Percentiles rank a stretch among this genome's conserved stretches.
Evolutionary conservation across 2,329 filamentous ascomycete species (phyloP).

Genomic region (Colletotrichum euphorbiae): DNA sequence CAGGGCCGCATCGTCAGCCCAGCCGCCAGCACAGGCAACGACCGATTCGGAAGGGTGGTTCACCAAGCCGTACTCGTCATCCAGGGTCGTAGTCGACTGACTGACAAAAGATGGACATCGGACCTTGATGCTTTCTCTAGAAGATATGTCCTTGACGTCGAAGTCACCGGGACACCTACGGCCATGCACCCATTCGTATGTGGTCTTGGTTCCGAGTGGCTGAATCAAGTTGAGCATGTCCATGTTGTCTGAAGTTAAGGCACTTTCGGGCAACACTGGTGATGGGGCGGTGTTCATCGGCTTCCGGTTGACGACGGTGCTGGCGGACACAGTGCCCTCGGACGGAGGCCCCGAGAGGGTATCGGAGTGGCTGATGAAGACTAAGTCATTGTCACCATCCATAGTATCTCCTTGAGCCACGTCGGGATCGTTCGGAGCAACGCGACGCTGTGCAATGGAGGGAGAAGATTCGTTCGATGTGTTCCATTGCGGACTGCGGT

Average conservation of each 20-base stretch:
- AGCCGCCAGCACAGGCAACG: slow-evolving; percentile 26
- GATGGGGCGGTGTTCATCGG: background rate
- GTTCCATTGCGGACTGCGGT: slow-evolving; percentile 29
- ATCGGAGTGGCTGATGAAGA: background rate
- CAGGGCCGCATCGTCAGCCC: slow-evolving; percentile 24
- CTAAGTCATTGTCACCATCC: slow-evolving; percentile 4
- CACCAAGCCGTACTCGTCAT: slow-evolving; percentile 24
- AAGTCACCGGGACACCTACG: slow-evolving; percentile 24
- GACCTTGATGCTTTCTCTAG: slow-evolving; percentile 33
- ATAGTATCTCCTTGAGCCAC: background rate
- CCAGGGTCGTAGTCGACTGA: slow-evolving; percentile 7
- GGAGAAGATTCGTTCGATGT: slow-evolving; percentile 24
- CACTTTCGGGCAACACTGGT: background rate
- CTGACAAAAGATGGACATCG: slow-evolving; percentile 19
- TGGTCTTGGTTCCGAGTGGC: slow-evolving; percentile 13
- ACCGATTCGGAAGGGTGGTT: slow-evolving; percentile 32
- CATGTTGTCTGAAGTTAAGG: slow-evolving; percentile 29
- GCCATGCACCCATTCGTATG: slow-evolving; percentile 28
- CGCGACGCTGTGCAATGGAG: slow-evolving; percentile 15
- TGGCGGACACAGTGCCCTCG: slow-evolving; percentile 12
- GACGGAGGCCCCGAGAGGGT: slow-evolving; percentile 7
- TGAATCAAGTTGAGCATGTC: slow-evolving; percentile 11
- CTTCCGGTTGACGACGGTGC: slow-evolving; percentile 12
- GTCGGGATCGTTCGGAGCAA: background rate
- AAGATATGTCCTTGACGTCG: slow-evolving; percentile 29